A percentile compares a stretch with the other conserved stretches of the same genome.
phyloP scores from a whole-genome alignment of 192 early-diverging fungal species.

The Funneliformis mosseae region DNA sequence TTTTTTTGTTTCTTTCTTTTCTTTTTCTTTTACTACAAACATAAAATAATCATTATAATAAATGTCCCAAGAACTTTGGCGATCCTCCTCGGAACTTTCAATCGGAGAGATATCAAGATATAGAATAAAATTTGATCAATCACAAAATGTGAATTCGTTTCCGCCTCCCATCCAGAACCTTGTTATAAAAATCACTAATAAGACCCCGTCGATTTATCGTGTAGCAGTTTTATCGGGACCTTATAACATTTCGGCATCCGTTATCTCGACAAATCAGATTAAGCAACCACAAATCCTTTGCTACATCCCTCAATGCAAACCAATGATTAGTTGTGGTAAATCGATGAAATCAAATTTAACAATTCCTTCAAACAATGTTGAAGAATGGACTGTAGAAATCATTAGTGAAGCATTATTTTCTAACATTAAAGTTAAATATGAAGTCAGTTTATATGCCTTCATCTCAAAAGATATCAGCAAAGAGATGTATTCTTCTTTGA shows the following conservation, averaged over 20 bases:
- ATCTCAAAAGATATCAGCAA: background rate
- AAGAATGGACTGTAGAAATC: constrained; percentile 24
- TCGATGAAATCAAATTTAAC: background rate
- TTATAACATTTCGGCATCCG: constrained; percentile 20
- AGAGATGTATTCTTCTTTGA: constrained; percentile 15
- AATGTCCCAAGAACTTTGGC: background rate
- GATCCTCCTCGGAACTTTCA: background rate
- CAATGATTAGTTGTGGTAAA: constrained; percentile 4
- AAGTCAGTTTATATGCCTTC: background rate
- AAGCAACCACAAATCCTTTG: background rate
- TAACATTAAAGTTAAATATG: constrained; percentile 4
- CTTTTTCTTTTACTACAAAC: too few species aligned
- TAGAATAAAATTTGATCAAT: background rate
- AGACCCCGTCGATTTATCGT: background rate
- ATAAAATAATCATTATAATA: background rate
- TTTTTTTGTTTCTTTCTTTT: too few species aligned
- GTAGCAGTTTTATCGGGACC: constrained; percentile 1
- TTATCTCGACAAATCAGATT: background rate
- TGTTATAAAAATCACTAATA: constrained; percentile 4
- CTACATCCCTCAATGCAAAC: background rate
- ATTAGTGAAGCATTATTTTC: constrained; percentile 9
- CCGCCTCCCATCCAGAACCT: background rate
- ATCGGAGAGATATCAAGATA: background rate
- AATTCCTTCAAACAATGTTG: background rate
- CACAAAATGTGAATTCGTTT: background rate